Conservation (phyloP, 1,284 basidiomycete species). For the Kalmanozyma brasiliensis region DNA sequence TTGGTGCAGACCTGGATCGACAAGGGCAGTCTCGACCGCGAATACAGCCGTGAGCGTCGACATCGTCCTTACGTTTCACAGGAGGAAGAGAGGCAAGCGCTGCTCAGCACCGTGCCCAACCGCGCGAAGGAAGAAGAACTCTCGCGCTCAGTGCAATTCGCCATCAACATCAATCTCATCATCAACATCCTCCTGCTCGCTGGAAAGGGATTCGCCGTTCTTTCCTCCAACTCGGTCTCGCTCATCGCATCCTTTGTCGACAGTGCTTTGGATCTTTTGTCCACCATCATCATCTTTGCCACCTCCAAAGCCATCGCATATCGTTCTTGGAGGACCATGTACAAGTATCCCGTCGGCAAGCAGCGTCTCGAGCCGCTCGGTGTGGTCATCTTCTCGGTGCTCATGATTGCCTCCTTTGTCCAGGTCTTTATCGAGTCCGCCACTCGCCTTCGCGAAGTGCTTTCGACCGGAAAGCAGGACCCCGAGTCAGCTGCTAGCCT, state of each 20-base stretch:
- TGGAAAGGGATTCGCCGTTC: constrained; percentile 71
- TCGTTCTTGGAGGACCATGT: constrained; percentile 60
- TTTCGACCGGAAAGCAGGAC: constrained; percentile 54
- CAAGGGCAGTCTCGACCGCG: constrained; percentile 32
- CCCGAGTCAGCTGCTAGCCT: constrained; percentile 55
- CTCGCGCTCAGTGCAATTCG: constrained; percentile 57
- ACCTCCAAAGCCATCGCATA: constrained; percentile 62
- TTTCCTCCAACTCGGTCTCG: constrained; percentile 73
- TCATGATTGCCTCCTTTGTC: constrained; percentile 71
- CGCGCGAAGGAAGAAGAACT: constrained; percentile 58
- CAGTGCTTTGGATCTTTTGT: constrained; percentile 72
- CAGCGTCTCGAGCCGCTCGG: constrained; percentile 71
- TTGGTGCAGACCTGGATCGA: constrained; percentile 8
- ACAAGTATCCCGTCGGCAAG: constrained; percentile 72
- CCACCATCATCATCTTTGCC: constrained; percentile 69
- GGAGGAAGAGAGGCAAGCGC: constrained; percentile 57
- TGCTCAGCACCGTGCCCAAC: constrained; percentile 63
- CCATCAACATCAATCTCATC: constrained; percentile 64
- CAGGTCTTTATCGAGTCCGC: constrained; percentile 65
- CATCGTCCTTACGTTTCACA: constrained; percentile 34
- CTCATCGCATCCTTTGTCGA: constrained; percentile 73
- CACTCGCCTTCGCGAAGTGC: constrained; percentile 55
- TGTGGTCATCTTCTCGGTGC: constrained; percentile 72
- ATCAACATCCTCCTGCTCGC: constrained; percentile 71
- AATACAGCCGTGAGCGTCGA: constrained; percentile 22